Evolutionary conservation across 140 eudicot species (phyloP).

Genomic region (Stevia rebaudiana): DNA sequence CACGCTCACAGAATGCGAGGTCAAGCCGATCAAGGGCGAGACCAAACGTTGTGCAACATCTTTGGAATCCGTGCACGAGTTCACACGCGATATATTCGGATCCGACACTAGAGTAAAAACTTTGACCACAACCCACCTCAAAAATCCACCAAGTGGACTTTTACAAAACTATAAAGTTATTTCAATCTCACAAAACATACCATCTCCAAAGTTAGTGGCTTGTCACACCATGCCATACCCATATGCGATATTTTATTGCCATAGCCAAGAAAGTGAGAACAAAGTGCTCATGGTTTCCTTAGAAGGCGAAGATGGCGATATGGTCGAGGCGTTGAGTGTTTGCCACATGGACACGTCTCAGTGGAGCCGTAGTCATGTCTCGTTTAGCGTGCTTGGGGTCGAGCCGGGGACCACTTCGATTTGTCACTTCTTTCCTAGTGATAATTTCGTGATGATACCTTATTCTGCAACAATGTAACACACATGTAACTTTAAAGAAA

Average conservation of each 20-base stretch:
- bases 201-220: constrained; percentile 59
- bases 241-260: constrained; percentile 54
- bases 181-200: constrained; percentile 32
- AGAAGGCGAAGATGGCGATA: constrained; percentile 50
- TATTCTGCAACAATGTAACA: constrained; percentile 13
- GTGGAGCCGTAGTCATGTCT: constrained; percentile 43
- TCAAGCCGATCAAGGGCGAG: constrained; percentile 58
- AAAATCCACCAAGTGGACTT: constrained; percentile 23
- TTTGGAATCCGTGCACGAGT: constrained; percentile 60
- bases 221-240: constrained; percentile 70
- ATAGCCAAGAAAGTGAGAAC: constrained; percentile 49
- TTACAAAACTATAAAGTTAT: constrained; percentile 48
- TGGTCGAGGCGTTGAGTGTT: constrained; percentile 50
- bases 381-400: constrained; percentile 47
- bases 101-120: constrained; percentile 23
- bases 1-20: constrained; percentile 66
- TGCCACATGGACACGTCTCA: constrained; percentile 67
- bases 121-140: constrained; percentile 47
- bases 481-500: neutral
- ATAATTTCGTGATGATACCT: constrained; percentile 40
- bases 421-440: constrained; percentile 61
- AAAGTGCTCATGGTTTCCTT: constrained; percentile 45
- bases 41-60: constrained; percentile 77
- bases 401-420: constrained; percentile 60
- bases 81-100: constrained; percentile 40